A percentile compares a stretch with the other conserved stretches of the same genome.
phyloP scores from a whole-genome alignment of 2,329 filamentous ascomycete species.

The Aspergillus phoenicis region DNA sequence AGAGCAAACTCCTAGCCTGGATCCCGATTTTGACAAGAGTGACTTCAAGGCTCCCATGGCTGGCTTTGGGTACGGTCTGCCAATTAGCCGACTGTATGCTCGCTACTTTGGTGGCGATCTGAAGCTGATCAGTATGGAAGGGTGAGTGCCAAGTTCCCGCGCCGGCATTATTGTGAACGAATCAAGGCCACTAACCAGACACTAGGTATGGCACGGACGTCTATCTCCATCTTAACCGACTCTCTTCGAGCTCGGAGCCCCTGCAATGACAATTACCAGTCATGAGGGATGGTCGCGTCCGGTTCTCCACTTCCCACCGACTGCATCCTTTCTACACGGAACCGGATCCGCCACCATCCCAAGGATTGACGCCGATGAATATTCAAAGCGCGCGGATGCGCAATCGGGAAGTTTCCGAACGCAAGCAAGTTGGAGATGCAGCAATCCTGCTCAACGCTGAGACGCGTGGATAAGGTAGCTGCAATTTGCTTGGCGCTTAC shows the following conservation, averaged over 20 bases:
- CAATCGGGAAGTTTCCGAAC: constrained; percentile 75
- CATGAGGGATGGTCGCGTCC: constrained; percentile 72
- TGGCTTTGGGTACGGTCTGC: constrained; percentile 95
- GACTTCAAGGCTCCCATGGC: constrained; percentile 99
- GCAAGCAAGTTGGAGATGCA: constrained; percentile 87
- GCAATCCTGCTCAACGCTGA: constrained; percentile 71
- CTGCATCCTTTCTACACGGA: constrained; percentile 43
- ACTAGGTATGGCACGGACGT: constrained; percentile 93
- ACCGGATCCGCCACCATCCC: constrained; percentile 42
- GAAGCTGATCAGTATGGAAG: constrained; percentile 99
- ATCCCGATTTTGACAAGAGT: constrained; percentile 97
- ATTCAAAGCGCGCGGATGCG: constrained; percentile 66
- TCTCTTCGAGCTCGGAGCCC: constrained; percentile 93
- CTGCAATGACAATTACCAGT: constrained; percentile 89
- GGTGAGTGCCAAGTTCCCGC: constrained; percentile 60
- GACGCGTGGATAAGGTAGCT: constrained; percentile 26
- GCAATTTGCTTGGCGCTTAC: not conserved
- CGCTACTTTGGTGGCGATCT: constrained; percentile 96
- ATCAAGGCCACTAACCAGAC: constrained; percentile 15
- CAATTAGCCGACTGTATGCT: constrained; percentile 91
- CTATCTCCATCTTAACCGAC: constrained; percentile 93
- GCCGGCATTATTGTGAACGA: no score
- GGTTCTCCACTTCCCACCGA: constrained; percentile 45
- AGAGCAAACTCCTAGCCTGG: constrained; percentile 88
- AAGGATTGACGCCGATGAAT: constrained; percentile 56